Conservation (phyloP, 331 rosid genomes). For the Malus hybrid region DNA sequence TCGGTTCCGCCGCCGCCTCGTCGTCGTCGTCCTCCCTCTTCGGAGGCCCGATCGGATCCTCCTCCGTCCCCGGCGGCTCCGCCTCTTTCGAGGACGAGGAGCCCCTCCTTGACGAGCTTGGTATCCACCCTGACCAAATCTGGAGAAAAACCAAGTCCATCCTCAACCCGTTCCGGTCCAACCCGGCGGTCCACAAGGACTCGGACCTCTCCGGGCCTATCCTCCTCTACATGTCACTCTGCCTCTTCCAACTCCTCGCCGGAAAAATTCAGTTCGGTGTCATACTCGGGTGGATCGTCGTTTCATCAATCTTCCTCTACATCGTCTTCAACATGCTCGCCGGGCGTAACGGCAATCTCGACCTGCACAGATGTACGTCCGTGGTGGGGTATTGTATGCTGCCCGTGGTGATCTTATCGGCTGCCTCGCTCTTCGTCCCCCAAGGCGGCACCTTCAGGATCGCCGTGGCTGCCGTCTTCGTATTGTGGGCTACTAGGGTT, state of each 20-base stretch:
- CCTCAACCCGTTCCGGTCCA: slow-evolving; percentile 73
- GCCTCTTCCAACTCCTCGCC: slow-evolving; percentile 88
- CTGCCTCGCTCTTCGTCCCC: slow-evolving; percentile 67
- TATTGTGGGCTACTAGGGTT: slow-evolving; percentile 85
- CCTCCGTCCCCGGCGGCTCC: slow-evolving; percentile 32
- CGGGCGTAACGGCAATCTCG: slow-evolving; percentile 78
- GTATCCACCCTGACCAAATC: slow-evolving; percentile 97
- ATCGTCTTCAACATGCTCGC: slow-evolving; percentile 94
- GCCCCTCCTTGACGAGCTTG: slow-evolving; percentile 92
- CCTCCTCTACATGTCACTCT: slow-evolving; percentile 74
- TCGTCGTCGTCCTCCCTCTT: slow-evolving; percentile 57
- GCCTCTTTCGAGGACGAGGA: slow-evolving; percentile 85
- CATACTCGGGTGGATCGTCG: slow-evolving; percentile 94
- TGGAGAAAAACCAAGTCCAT: slow-evolving; percentile 83
- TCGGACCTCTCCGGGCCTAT: slow-evolving; percentile 93
- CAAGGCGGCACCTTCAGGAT: slow-evolving; percentile 51
- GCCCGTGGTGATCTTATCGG: slow-evolving; percentile 84
- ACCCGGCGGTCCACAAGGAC: slow-evolving; percentile 64
- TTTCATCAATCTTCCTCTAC: slow-evolving; percentile 78
- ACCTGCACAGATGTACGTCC: slow-evolving; percentile 87
- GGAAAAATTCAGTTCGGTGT: slow-evolving; percentile 97
- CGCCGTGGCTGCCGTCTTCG: slow-evolving; percentile 52
- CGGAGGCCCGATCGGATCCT: slow-evolving; percentile 40
- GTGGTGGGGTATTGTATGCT: slow-evolving; percentile 86
- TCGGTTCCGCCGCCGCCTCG: slow-evolving; percentile 67